Evolutionary conservation across 1,284 basidiomycete genomes (phyloP), one percentile per base, ranked within the genome.

Genomic region (Heterobasidion occidentale): DNA sequence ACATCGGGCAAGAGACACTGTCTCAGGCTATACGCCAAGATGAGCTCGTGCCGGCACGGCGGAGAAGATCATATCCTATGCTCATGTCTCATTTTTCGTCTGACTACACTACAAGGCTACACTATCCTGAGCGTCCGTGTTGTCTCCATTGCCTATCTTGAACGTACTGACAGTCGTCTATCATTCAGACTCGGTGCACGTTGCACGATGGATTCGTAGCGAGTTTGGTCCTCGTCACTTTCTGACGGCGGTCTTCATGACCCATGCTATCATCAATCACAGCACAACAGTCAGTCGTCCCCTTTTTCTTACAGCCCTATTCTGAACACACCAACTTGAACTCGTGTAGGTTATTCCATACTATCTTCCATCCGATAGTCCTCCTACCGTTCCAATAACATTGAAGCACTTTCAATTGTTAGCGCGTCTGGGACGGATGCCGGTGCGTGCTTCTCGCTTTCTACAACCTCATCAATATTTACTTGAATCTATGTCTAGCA

Each of bases 381-480:
- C 68, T 12, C 35, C 36, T 14, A 36, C 51, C 0, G 82, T 88
- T 33, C 87, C 87, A n/a, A 66, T 88, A 36, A 89, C 87, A 7
- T 68, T 89, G 51, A 83, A 85, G 63, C 86, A 88, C 62, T 89
- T 89, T 70, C 78, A 83, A 65, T 65, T 86, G 19, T 74, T 89
- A n/a, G 86, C 86, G 2, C 77, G 75, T 48, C 69, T 88, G 33
- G 85, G 82, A 36, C 74, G 74, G 60, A 68, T 74, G 53, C 79
- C 81, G 14, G 86, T 88, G 62, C 62, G 84, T 70, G 42, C 35
- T 38, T 55, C 33, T 33, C 14, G 19, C 42, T 33, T 33, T 8
- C 51, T 27, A 27, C 27, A 52, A 9, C 51, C 45, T 36, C n/a
- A 36, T 19, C 36, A 45, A 7, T 34, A 36, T 7, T 51, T 4